These are phyloP conservation scores for Sabuloglossum arenarium DNA, from an alignment of 495 filamentous ascomycete species.

Conservation along the genomic window DNA sequence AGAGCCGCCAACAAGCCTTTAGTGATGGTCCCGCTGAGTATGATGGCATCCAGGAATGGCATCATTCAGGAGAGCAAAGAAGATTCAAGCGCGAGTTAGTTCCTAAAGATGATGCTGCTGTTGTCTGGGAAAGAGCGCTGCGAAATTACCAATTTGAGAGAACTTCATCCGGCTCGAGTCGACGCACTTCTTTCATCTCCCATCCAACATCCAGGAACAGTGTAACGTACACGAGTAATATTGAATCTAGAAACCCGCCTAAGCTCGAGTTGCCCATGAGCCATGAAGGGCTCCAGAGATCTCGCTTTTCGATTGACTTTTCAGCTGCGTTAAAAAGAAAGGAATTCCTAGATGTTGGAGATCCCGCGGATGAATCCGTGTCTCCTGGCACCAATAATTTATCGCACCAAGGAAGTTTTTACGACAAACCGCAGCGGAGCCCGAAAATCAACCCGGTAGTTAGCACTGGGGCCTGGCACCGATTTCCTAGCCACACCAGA, in stretches of 20 bases:
- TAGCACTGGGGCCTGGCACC: conserved; percentile 3
- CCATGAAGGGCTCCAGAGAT: not conserved
- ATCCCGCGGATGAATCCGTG: not conserved
- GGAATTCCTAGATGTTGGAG: not conserved
- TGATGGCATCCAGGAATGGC: not conserved
- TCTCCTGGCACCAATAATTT: not conserved
- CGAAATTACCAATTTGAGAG: not conserved
- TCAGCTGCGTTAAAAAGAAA: not conserved
- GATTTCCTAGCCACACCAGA: conserved; percentile 10
- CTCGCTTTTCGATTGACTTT: not conserved
- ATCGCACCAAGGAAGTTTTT: not conserved
- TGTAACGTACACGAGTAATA: not conserved
- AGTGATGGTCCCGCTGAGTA: not conserved
- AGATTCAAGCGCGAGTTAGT: not conserved
- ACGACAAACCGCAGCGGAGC: not conserved
- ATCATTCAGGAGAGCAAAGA: not conserved
- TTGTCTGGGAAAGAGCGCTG: not conserved
- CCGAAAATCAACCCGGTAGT: not conserved
- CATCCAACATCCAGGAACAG: not conserved
- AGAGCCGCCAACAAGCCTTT: not conserved
- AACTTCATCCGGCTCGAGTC: not conserved
- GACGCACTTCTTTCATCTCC: not conserved
- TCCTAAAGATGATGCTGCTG: not conserved
- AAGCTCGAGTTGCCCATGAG: not conserved
- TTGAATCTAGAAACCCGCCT: not conserved